Conservation (phyloP, 2,329 filamentous ascomycete genomes). For the Fusarium illudens region DNA sequence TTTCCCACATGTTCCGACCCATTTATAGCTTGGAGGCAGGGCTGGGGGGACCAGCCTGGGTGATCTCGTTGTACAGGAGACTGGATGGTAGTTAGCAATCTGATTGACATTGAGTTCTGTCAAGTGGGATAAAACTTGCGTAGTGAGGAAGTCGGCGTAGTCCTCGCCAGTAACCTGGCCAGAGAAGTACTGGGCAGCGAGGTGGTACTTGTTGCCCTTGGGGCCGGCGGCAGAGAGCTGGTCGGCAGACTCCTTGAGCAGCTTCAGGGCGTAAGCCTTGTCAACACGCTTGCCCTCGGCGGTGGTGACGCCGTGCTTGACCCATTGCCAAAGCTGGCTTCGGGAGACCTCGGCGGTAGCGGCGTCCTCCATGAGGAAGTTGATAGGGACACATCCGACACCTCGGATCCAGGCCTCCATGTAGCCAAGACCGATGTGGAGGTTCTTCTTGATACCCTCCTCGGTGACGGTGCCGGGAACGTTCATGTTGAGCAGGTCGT, state of each 20-base stretch:
- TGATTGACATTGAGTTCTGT: not conserved
- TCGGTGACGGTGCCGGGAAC: slow-evolving; percentile 92
- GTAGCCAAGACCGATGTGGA: slow-evolving; percentile 95
- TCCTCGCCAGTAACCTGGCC: slow-evolving; percentile 95
- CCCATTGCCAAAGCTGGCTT: slow-evolving; percentile 97
- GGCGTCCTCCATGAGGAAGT: slow-evolving; percentile 98
- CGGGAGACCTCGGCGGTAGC: slow-evolving; percentile 96
- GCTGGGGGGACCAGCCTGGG: slow-evolving; percentile 69
- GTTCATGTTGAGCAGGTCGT: slow-evolving; percentile 98
- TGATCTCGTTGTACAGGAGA: slow-evolving; percentile 88
- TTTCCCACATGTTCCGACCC: not conserved
- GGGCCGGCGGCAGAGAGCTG: slow-evolving; percentile 76
- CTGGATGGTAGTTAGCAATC: slow-evolving; percentile 52
- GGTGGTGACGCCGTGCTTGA: slow-evolving; percentile 75
- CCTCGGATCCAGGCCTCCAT: slow-evolving; percentile 99
- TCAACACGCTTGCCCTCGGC: slow-evolving; percentile 91
- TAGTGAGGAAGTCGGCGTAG: slow-evolving; percentile 94
- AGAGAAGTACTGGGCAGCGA: slow-evolving; percentile 93
- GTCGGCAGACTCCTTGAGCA: slow-evolving; percentile 86
- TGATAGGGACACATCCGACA: slow-evolving; percentile 95
- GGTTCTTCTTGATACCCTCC: slow-evolving; percentile 94
- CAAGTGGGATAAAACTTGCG: slow-evolving; percentile 59
- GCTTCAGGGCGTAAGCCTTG: slow-evolving; percentile 86
- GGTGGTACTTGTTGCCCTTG: slow-evolving; percentile 89
- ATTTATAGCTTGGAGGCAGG: slow-evolving; percentile 70